These are phyloP conservation scores for Camptophora hylomeconis DNA, from an alignment of 2,329 filamentous ascomycete genomes.

Conservation along the genomic window DNA sequence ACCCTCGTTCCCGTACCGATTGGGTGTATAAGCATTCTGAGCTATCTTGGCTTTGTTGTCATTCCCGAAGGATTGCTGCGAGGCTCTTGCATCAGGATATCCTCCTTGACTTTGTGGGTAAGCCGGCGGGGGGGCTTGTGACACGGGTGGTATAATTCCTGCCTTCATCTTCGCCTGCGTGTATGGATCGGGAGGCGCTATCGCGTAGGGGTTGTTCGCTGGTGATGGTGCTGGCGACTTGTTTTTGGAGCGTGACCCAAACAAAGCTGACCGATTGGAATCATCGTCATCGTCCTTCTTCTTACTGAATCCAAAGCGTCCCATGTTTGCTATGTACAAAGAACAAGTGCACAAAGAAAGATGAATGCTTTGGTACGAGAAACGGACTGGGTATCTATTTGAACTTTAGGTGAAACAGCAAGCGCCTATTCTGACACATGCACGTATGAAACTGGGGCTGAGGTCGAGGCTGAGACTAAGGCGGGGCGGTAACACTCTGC, in stretches of 20 bases:
- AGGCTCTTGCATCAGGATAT: slow-evolving; percentile 9
- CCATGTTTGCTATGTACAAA: slow-evolving; percentile 27
- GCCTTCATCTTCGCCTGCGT: slow-evolving; percentile 34
- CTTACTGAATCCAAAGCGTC: slow-evolving; percentile 45
- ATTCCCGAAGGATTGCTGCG: slow-evolving; percentile 6
- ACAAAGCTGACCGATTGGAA: slow-evolving; percentile 43
- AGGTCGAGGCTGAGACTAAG: too few species aligned
- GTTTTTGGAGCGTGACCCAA: slow-evolving; percentile 42
- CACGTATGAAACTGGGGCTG: too few species aligned
- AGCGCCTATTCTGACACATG: too few species aligned
- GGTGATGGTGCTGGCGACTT: slow-evolving; percentile 39
- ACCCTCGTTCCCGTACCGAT: slow-evolving; percentile 30
- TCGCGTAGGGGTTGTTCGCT: slow-evolving; percentile 43
- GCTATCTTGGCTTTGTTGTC: not conserved
- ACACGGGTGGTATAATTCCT: slow-evolving; percentile 24
- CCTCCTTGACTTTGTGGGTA: slow-evolving; percentile 5
- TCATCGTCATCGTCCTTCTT: slow-evolving; percentile 39
- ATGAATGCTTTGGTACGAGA: not conserved
- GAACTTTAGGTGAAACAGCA: not conserved
- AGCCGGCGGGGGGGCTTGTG: slow-evolving; percentile 4
- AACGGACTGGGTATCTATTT: not conserved
- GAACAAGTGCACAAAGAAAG: not conserved
- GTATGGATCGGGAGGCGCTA: slow-evolving; percentile 40
- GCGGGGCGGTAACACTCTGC: too few species aligned
- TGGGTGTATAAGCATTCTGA: slow-evolving; percentile 26